A percentile compares a stretch with the other conserved stretches of the same genome.
Conservation (phyloP, 2,329 filamentous ascomycete genomes). For the Onygenales sp. region DNA sequence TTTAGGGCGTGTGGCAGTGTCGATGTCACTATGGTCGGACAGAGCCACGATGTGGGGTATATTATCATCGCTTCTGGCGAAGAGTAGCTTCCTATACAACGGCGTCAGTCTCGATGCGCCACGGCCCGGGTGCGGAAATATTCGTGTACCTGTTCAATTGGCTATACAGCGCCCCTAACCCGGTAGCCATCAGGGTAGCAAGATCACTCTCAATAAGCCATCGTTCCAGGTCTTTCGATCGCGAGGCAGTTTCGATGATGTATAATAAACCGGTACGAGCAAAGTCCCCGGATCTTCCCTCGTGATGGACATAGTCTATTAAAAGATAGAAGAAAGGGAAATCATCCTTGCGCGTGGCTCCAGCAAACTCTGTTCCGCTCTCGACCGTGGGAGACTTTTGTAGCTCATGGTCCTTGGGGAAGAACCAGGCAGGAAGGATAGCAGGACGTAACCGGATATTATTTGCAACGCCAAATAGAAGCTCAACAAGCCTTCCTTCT, state of each 20-base stretch:
- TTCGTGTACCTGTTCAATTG: conserved; percentile 47
- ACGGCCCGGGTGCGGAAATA: conserved; percentile 45
- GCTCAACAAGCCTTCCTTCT: conserved; percentile 80
- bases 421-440: conserved; percentile 88
- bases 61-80: conserved; percentile 61
- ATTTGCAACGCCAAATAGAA: conserved; percentile 91
- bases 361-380: conserved; percentile 60
- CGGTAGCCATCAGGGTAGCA: conserved; percentile 93
- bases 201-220: conserved; percentile 98
- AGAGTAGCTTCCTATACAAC: conserved; percentile 59
- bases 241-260: conserved; percentile 86
- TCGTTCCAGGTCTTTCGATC: conserved; percentile 71
- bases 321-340: conserved; percentile 94
- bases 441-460: conserved; percentile 86
- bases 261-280: conserved; percentile 88
- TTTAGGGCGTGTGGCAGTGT: conserved; percentile 65
- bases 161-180: conserved; percentile 69
- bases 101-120: neutral
- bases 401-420: conserved; percentile 41
- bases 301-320: conserved; percentile 93
- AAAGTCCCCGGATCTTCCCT: conserved; percentile 91
- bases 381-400: conserved; percentile 30
- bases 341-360: conserved; percentile 77
- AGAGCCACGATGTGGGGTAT: conserved; percentile 77
- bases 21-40: conserved; percentile 73